phyloP scores from a whole-genome alignment of 306 rosid genomes.

The Herpetospermum pedunculosum region DNA sequence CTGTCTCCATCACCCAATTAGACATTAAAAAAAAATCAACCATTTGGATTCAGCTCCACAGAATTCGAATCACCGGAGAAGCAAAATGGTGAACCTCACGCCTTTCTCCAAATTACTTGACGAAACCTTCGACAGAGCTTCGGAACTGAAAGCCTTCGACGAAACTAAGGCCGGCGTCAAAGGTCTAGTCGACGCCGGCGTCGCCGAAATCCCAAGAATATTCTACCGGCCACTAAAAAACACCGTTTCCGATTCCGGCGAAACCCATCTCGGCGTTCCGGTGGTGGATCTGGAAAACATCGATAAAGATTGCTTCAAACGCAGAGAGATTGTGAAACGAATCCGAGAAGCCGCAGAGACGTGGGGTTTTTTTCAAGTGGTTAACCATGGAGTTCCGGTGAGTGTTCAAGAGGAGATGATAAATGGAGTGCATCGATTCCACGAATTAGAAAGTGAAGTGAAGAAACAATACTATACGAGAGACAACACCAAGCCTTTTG shows the following conservation, averaged over 20 bases:
- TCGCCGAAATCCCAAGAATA: conserved; percentile 23
- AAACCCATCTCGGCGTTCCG: conserved; percentile 22
- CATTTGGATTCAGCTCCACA: no score
- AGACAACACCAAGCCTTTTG: not conserved
- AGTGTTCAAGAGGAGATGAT: conserved; percentile 23
- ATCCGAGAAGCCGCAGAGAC: conserved; percentile 20
- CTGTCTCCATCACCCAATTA: no score
- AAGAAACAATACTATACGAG: conserved; percentile 23
- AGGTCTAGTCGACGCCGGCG: conserved; percentile 24
- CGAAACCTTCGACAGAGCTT: not conserved
- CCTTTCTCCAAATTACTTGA: not conserved
- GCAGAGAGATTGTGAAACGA: conserved; percentile 17
- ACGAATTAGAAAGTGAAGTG: conserved; percentile 25
- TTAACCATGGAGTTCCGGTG: conserved; percentile 30
- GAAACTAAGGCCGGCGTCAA: conserved; percentile 29
- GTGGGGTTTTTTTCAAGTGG: conserved; percentile 40
- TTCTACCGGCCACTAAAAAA: conserved; percentile 11
- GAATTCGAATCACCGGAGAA: not conserved
- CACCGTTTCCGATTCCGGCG: not conserved
- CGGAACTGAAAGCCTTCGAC: conserved; percentile 22
- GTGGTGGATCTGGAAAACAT: conserved; percentile 27
- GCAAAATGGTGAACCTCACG: not conserved
- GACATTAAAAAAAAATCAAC: no score
- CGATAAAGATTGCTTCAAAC: not conserved
- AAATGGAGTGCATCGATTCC: conserved; percentile 18